Conservation (phyloP, 2,329 filamentous ascomycete species). For the Talaromyces islandicus region DNA sequence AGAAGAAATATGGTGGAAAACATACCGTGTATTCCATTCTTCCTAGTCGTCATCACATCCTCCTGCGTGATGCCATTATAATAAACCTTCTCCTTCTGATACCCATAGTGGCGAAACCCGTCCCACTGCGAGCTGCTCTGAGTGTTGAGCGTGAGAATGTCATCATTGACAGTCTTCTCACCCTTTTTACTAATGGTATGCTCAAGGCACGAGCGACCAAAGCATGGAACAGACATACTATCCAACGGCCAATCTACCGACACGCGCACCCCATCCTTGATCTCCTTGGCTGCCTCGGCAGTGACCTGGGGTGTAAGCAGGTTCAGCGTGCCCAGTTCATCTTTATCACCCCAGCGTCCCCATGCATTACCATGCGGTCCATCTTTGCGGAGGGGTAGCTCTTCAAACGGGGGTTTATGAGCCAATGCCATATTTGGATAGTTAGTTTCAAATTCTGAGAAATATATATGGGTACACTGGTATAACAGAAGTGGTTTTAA, state of each 20-base stretch:
- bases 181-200: conserved; percentile 48
- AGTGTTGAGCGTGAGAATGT: conserved; percentile 54
- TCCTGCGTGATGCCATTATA: conserved; percentile 36
- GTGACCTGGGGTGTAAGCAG: conserved; percentile 43
- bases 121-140: conserved; percentile 52
- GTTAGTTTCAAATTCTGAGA: too few species aligned
- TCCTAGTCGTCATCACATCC: conserved; percentile 22
- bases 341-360: conserved; percentile 47
- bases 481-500: too few species aligned
- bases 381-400: neutral
- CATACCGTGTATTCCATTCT: conserved; percentile 37
- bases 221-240: neutral
- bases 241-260: conserved; percentile 6
- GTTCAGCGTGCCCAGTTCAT: conserved; percentile 51
- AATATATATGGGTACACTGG: too few species aligned
- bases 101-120: conserved; percentile 33
- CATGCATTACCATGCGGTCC: conserved; percentile 51
- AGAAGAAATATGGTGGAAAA: neutral
- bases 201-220: neutral
- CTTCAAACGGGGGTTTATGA: neutral
- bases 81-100: conserved; percentile 26
- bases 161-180: conserved; percentile 53
- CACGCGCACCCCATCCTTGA: conserved; percentile 25
- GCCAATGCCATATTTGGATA: too few species aligned
- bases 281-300: conserved; percentile 38